These are phyloP conservation scores for Truncatella angustata DNA, from an alignment of 2,329 filamentous ascomycete species.

Conservation along the genomic window DNA sequence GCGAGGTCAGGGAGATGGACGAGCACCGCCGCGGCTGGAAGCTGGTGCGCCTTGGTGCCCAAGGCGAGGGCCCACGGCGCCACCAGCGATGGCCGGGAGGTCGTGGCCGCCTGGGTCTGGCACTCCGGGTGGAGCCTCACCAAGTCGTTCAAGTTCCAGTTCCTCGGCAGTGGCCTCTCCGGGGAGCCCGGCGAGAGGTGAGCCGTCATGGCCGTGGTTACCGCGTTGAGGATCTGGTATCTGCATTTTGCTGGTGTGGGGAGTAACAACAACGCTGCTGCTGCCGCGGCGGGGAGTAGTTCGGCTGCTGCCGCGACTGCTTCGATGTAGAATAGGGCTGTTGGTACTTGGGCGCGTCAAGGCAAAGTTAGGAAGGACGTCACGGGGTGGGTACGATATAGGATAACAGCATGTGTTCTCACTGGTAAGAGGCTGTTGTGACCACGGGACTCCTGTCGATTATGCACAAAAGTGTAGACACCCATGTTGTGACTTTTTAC, in stretches of 20 bases:
- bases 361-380: too few relatives aligned
- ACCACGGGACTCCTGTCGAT: too few relatives aligned
- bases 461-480: too few relatives aligned
- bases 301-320: too few relatives aligned
- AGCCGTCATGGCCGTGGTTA: slow-evolving; percentile 17
- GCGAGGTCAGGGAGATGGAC: slow-evolving; percentile 17
- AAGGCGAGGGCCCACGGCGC: not conserved
- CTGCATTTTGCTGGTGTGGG: not conserved
- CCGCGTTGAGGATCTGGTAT: slow-evolving; percentile 17
- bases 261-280: too few relatives aligned
- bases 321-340: too few relatives aligned
- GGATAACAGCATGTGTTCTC: too few relatives aligned
- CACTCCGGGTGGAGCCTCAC: slow-evolving; percentile 15
- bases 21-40: slow-evolving; percentile 20
- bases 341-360: too few relatives aligned
- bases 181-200: slow-evolving; percentile 21
- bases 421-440: too few relatives aligned
- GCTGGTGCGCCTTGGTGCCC: slow-evolving; percentile 18
- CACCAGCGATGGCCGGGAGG: slow-evolving; percentile 21
- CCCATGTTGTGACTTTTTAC: too few relatives aligned
- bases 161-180: slow-evolving; percentile 19
- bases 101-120: slow-evolving; percentile 20
- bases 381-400: too few relatives aligned
- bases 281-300: too few relatives aligned
- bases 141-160: slow-evolving; percentile 22